A percentile compares a stretch with the other conserved stretches of the same genome.
These are phyloP conservation scores for Lyophyllum semitale DNA, from an alignment of 768 basidiomycete genomes.

Conservation along the genomic window DNA sequence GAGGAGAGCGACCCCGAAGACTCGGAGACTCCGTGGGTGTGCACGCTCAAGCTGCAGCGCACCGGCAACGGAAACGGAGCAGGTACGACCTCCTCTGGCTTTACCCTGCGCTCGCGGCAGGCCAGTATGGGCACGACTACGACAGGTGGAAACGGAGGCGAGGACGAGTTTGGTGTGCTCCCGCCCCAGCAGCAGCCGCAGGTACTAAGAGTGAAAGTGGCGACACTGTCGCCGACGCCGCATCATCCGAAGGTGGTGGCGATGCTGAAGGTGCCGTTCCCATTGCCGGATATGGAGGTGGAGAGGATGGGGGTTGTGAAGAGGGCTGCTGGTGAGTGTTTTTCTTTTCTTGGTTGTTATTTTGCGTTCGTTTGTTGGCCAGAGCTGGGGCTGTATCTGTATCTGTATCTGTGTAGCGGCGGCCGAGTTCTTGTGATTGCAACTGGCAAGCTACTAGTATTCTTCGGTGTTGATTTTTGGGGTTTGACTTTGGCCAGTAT, in stretches of 20 bases:
- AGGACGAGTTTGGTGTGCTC: constrained; percentile 9
- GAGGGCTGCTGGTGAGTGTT: constrained; percentile 40
- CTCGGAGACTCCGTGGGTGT: constrained; percentile 95
- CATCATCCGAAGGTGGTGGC: constrained; percentile 96
- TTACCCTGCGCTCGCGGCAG: constrained; percentile 14
- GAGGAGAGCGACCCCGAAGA: constrained; percentile 95
- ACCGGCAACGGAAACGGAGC: background rate
- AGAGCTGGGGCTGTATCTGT: too few species aligned
- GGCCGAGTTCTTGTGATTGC: too few species aligned
- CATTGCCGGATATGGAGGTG: constrained; percentile 80
- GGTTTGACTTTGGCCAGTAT: too few species aligned
- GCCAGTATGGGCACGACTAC: too few species aligned
- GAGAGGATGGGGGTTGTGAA: constrained; percentile 56
- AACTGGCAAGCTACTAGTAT: too few species aligned
- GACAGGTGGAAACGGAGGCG: constrained; percentile 7
- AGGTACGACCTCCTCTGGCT: constrained; percentile 13
- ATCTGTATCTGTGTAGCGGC: too few species aligned
- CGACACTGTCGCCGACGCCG: constrained; percentile 86
- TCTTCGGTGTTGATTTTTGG: too few species aligned
- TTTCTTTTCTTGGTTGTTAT: too few species aligned
- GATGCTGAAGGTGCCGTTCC: constrained; percentile 88
- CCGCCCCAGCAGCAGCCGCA: constrained; percentile 23
- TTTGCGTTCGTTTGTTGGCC: too few species aligned
- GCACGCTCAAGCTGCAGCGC: constrained; percentile 70
- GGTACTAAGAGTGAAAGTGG: constrained; percentile 64